Conservation (phyloP, 306 rosid species). For the Potentilla sterilis region DNA sequence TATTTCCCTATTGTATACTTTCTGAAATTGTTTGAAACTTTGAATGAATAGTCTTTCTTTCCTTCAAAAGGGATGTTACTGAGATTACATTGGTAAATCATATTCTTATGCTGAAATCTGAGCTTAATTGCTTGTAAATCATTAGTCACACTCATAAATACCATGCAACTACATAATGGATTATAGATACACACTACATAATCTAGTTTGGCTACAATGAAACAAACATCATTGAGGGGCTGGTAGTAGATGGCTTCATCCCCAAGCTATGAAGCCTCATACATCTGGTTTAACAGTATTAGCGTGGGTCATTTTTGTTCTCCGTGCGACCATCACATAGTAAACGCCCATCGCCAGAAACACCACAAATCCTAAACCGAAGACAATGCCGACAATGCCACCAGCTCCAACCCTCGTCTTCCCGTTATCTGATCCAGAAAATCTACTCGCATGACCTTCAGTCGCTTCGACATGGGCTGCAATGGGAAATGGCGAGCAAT, state of each 20-base stretch:
- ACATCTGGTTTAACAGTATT: conserved; percentile 43
- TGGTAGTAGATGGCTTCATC: not conserved
- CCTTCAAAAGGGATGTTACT: not conserved
- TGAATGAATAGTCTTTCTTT: not conserved
- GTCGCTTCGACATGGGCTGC: conserved; percentile 69
- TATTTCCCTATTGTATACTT: too few species aligned
- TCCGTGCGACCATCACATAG: conserved; percentile 48
- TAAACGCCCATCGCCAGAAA: conserved; percentile 61
- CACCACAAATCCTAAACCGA: conserved; percentile 58
- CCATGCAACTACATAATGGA: conserved; percentile 11
- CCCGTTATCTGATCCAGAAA: conserved; percentile 23
- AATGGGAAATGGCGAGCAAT: conserved; percentile 70
- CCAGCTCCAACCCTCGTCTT: conserved; percentile 42
- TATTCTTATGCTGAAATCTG: not conserved
- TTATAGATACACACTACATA: not conserved
- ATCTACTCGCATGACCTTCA: conserved; percentile 50
- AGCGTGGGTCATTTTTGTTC: conserved; percentile 47
- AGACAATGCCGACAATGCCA: conserved; percentile 53
- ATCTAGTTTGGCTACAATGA: not conserved
- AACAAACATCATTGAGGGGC: not conserved
- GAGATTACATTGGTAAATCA: not conserved
- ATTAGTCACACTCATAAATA: not conserved
- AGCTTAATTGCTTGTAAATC: not conserved
- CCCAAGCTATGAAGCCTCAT: conserved; percentile 28
- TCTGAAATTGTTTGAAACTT: not conserved